These are phyloP conservation scores for Tolypocladium endophyticum DNA, from an alignment of 2,329 filamentous ascomycete species.

Conservation along the genomic window DNA sequence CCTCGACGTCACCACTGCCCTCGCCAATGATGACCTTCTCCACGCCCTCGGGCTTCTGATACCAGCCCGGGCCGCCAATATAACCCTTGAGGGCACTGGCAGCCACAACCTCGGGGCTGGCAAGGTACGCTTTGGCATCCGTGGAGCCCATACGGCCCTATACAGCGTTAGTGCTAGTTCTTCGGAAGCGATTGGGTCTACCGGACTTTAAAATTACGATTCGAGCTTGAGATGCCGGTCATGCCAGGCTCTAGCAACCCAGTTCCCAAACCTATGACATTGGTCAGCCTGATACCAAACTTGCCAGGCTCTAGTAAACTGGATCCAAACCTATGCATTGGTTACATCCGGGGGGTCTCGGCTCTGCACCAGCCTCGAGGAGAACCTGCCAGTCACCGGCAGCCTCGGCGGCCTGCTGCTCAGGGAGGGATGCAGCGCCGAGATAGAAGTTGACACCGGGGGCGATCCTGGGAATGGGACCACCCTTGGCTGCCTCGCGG, in stretches of 20 bases:
- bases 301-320: too few species aligned
- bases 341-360: conserved; percentile 65
- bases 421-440: conserved; percentile 67
- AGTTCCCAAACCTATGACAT: too few species aligned
- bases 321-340: conserved; percentile 93
- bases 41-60: conserved; percentile 58
- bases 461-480: conserved; percentile 58
- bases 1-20: conserved; percentile 54
- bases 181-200: too few species aligned
- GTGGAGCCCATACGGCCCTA: conserved; percentile 69
- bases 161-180: too few species aligned
- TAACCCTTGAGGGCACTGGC: conserved; percentile 69
- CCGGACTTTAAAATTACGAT: conserved; percentile 89
- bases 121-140: conserved; percentile 68
- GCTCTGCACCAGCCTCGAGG: conserved; percentile 6
- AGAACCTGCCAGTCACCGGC: conserved; percentile 75
- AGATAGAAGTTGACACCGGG: conserved; percentile 76
- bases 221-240: too few species aligned
- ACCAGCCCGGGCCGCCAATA: conserved; percentile 70
- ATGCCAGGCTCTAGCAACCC: too few species aligned
- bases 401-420: conserved; percentile 68
- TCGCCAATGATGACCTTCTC: conserved; percentile 60
- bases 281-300: too few species aligned
- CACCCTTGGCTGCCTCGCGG: conserved; percentile 58
- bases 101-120: conserved; percentile 83